These are phyloP conservation scores for Perilla frutescens DNA, from an alignment of 257 asterid genomes.

Conservation along the genomic window DNA sequence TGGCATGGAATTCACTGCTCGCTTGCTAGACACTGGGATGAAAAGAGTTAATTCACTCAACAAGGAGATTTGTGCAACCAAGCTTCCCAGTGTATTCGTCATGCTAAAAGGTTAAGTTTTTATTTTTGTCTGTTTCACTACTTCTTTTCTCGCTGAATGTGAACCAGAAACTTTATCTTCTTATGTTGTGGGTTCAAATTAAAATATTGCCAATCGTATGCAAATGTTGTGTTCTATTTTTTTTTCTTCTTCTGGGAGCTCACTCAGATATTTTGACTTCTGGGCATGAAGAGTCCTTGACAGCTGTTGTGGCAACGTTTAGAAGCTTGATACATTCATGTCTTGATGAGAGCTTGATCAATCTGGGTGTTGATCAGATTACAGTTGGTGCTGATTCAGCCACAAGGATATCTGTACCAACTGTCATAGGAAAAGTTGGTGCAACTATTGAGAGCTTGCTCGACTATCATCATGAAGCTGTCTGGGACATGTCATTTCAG, in stretches of 20 bases:
- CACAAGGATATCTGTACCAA: constrained; percentile 68
- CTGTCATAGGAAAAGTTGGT: constrained; percentile 82
- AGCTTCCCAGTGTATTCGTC: constrained; percentile 78
- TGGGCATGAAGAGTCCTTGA: constrained; percentile 82
- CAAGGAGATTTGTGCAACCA: constrained; percentile 73
- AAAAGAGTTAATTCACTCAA: constrained; percentile 63
- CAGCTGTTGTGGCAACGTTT: constrained; percentile 75
- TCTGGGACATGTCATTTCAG: constrained; percentile 88
- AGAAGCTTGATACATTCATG: constrained; percentile 78
- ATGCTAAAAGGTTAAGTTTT: constrained; percentile 64
- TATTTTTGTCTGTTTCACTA: background rate
- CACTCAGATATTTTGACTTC: constrained; percentile 75
- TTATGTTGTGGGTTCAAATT: background rate
- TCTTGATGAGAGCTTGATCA: constrained; percentile 72
- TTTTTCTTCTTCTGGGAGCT: constrained; percentile 24
- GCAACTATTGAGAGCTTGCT: constrained; percentile 82
- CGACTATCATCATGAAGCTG: constrained; percentile 70
- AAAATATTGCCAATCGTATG: too few relatives aligned
- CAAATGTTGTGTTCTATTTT: constrained; percentile 16
- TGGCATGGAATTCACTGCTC: constrained; percentile 76
- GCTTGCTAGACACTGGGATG: constrained; percentile 86
- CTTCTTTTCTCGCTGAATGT: background rate
- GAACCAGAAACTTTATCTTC: background rate
- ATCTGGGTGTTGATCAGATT: constrained; percentile 73
- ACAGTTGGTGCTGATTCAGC: constrained; percentile 42